These are phyloP conservation scores for Endogone sp. DNA, from an alignment of 192 early-diverging fungal genomes.

Conservation along the genomic window DNA sequence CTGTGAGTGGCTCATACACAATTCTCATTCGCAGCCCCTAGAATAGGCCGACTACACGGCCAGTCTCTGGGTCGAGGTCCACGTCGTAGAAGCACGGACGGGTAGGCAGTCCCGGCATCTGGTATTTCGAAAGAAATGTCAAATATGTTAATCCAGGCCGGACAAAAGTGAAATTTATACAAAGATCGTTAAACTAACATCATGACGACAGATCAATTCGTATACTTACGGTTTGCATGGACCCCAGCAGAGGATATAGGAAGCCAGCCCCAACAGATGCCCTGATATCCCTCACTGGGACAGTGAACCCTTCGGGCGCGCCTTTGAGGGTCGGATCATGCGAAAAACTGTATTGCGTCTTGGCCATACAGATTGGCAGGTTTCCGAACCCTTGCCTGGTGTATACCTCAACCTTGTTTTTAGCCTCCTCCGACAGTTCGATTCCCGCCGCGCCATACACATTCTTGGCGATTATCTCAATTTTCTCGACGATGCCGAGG, in stretches of 20 bases:
- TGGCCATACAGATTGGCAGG: constrained; percentile 98
- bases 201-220: not conserved
- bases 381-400: constrained; percentile 81
- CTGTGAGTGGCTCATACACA: too few species aligned
- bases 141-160: too few species aligned
- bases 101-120: constrained; percentile 94
- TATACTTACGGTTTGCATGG: constrained; percentile 75
- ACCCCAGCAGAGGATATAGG: constrained; percentile 92
- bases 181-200: not conserved
- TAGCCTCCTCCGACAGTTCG: constrained; percentile 77
- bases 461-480: constrained; percentile 85
- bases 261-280: constrained; percentile 97
- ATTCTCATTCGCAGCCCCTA: constrained; percentile 34
- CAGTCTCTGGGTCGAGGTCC: constrained; percentile 83
- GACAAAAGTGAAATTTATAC: not conserved
- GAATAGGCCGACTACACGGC: constrained; percentile 85
- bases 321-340: constrained; percentile 91
- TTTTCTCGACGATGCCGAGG: constrained; percentile 82
- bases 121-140: not conserved
- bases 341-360: constrained; percentile 93
- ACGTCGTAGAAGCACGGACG: constrained; percentile 97
- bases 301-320: constrained; percentile 86
- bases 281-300: constrained; percentile 94
- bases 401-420: constrained; percentile 85
- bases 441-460: constrained; percentile 97